Evolutionary conservation across 805 yeast species (phyloP), one percentile per base, ranked within the genome.

Genomic region (Metschnikowia aberdeeniae): DNA sequence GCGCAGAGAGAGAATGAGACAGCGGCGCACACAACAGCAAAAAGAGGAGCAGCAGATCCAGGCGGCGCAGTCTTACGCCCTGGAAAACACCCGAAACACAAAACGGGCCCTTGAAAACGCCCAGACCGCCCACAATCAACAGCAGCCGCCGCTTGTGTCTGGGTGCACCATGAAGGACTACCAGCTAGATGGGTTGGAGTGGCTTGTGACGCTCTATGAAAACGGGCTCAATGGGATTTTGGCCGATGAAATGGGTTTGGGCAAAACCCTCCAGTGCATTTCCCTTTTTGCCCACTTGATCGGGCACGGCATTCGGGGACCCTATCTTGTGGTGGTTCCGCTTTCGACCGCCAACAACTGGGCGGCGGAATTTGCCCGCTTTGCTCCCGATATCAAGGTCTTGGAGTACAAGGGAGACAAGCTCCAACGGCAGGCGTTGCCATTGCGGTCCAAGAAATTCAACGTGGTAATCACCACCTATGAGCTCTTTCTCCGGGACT

Each of bases 181-280:
- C 59, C 99, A 92, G 64, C 62, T 88, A 14, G 89, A 86, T 45
- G 99, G 98, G 1, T 75, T 92, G 45, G 89, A 88, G 52, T 92
- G 98, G 98, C 67, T 93, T 34, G 77, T 84, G 11, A 84, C 96
- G 0, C 66, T 92, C 22, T 93, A 86, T 61, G 95, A 90, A 59
- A 93, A 92, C 63, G 99, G 98, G 0, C 70, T 92, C 26, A 92
- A 92, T 62, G 99, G 98, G 2, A 90, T 93, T 30, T 68, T 93
- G 17, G 98, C 98, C 0, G 98, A 93, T 66, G 98, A 92, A 63
- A 92, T 92, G 99, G 98, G 98, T 0, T 69, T 92, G 22, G 99
- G 99, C 1, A 92, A 92, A 61, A 93, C 99, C 0, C 64, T 92
- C 6, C 96, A 93, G 62, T 84, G 93, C 35, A 88, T 92, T 44